These are phyloP conservation scores for Erodium maritimum DNA, from an alignment of 345 rosid genomes.

Conservation along the genomic window DNA sequence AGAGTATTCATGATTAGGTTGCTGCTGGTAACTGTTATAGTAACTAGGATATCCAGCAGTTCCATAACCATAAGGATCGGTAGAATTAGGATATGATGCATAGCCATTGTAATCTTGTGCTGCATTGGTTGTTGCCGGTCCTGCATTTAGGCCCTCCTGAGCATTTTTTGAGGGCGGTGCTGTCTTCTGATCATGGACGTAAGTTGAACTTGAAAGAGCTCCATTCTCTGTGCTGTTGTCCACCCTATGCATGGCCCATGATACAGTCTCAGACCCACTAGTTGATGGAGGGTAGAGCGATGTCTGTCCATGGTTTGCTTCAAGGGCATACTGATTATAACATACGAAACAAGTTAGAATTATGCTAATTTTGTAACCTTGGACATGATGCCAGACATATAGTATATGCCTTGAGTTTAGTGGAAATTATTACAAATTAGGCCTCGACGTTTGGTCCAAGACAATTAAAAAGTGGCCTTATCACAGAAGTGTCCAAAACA, in stretches of 20 bases:
- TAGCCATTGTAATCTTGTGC: conserved; percentile 60
- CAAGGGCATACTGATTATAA: conserved; percentile 51
- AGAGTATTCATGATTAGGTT: too few species aligned
- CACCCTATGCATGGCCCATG: conserved; percentile 38
- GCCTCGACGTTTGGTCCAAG: neutral
- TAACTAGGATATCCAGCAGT: conserved; percentile 64
- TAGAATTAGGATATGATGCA: conserved; percentile 43
- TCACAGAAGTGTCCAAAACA: too few species aligned
- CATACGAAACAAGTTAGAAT: conserved; percentile 1
- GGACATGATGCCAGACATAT: neutral
- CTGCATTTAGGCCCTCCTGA: conserved; percentile 37
- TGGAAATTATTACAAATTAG: neutral
- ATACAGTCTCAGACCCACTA: conserved; percentile 26
- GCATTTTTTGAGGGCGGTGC: conserved; percentile 27
- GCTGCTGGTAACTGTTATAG: conserved; percentile 37
- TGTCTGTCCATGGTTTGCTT: conserved; percentile 49
- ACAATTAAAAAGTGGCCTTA: neutral
- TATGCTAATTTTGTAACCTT: conserved; percentile 1
- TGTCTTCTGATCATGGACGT: conserved; percentile 42
- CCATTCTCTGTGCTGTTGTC: conserved; percentile 41
- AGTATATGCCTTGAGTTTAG: neutral
- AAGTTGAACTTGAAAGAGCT: conserved; percentile 30
- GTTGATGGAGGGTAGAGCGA: conserved; percentile 37
- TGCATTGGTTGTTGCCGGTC: conserved; percentile 39
- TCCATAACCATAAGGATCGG: conserved; percentile 62